Base-by-base conservation (phyloP, 306 rosid species). In the Prunus mongolica region DNA sequence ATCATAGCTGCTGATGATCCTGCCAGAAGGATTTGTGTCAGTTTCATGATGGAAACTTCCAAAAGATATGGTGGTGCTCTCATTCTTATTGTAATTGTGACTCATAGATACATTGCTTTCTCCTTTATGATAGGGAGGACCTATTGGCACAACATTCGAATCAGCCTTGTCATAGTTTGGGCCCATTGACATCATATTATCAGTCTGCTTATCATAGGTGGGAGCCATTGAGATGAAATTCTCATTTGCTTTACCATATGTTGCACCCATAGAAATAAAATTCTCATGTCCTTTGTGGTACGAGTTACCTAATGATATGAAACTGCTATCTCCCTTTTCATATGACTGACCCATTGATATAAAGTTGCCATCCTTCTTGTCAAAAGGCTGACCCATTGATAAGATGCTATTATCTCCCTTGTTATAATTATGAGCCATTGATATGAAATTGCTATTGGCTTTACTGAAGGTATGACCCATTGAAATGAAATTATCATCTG, bases 311-410 rank as follows among this genome's bases (percentile, higher is more conserved):
- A 86, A 79, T 67, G 98, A 90, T 78, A 87, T 84, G 83, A 83
- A 70, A 80, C 81, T 86, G 65, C 82, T 71, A 47, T 83, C 86
- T 20, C 83, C 92, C 82, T 89, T 95, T 73, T 86, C 96, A 78
- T 84, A 90, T 57, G 96, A 82, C 78, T 92, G 97, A 69, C 89
- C 92, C 80, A 89, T 84, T 67, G 97, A 88, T 74, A 92, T 84
- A 82, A 92, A 95, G 82, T 73, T 86, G n/a, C 87, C 86, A 78
- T 86, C 91, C 64, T 82, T 90, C 83, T 87, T 88, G 76, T 85
- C 89, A 66, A 84, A 87, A 73, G 96, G 79, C 85, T 75, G 97
- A 82, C 88, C 85, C 88, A 88, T 88, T 14, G 99, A 91, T 67
- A 90, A 74, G 52, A 82, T 79, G 63, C 41, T 61, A 71, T 71